Conservation (phyloP, 2,329 filamentous ascomycete genomes). For the Eutypella sp. region DNA sequence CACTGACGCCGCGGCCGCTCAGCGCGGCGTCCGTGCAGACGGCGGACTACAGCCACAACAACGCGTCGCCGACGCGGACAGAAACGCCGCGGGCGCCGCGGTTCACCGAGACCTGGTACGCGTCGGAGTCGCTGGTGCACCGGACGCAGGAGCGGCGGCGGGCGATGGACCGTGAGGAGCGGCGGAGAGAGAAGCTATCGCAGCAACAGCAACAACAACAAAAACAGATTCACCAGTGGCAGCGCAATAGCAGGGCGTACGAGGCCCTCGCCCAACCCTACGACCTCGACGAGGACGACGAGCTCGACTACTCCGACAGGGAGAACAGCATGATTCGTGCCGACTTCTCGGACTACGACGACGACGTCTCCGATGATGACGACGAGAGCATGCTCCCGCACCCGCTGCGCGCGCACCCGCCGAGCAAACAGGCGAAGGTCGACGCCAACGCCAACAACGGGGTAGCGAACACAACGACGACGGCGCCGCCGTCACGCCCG, state of each 20-base stretch:
- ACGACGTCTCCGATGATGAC: slow-evolving; percentile 36
- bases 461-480: slow-evolving; percentile 5
- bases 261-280: slow-evolving; percentile 42
- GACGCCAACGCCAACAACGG: slow-evolving; percentile 10
- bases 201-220: slow-evolving; percentile 1
- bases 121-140: slow-evolving; percentile 48
- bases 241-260: slow-evolving; percentile 34
- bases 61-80: slow-evolving; percentile 26
- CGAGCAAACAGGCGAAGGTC: slow-evolving; percentile 8
- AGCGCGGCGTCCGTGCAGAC: slow-evolving; percentile 16
- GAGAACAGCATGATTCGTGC: slow-evolving; percentile 14
- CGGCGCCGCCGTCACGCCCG: slow-evolving; percentile 6
- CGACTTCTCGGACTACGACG: slow-evolving; percentile 28
- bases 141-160: slow-evolving; percentile 50
- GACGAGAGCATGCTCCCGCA: slow-evolving; percentile 39
- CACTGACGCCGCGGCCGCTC: slow-evolving; percentile 14
- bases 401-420: slow-evolving; percentile 49
- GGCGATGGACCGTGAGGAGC: slow-evolving; percentile 33
- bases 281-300: slow-evolving; percentile 19
- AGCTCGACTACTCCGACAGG: slow-evolving; percentile 11
- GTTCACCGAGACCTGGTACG: slow-evolving; percentile 52
- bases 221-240: no score
- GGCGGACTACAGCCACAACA: slow-evolving; percentile 1
- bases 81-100: slow-evolving; percentile 28
- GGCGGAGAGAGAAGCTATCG: slow-evolving; percentile 9